Base-by-base conservation (phyloP, 257 asterid genomes). In the Buddleja alternifolia region DNA sequence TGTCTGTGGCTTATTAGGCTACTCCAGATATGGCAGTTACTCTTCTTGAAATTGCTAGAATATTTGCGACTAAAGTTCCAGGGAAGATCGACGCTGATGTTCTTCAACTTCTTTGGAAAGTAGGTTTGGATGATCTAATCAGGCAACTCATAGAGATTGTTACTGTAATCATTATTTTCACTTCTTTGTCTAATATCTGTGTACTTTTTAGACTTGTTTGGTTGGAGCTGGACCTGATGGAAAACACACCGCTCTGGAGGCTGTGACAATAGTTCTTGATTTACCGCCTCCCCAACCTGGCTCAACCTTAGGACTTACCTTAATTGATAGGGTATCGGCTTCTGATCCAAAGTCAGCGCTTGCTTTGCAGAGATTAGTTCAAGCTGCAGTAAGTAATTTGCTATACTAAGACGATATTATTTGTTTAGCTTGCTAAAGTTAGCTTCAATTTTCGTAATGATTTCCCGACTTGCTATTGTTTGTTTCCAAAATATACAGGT, bases 11-110 rank as follows among this genome's bases (percentile, higher is more conserved):
- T 75, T 79, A 24, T 70, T 67, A 94, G 99, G 99, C 99, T 74
- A 91, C 96, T 67, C 99, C 99, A 52, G 99, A 87, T 80, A 94
- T 94, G 99, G 99, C 99, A 17, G 97, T 94, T 68, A 94, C 99
- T 52, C 97, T 94, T 84, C 97, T 94, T 71, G 97, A 94, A 83
- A 88, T 94, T 71, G 99, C 97, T 76, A 81, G 99, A 80, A 69
- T 91, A 69, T 94, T 94, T 81, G 99, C 99, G 4, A 94, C 99
- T 67, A 94, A 94, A 83, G 99, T 86, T 77, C 99, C 99, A 32
- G 99, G 99, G 75, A 94, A 94, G 89, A 87, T 94, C 53, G 99
- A 94, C 71, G 99, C 99, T 66, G 99, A 94, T 78, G 99, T 94
- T 32, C 95, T 94, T 63, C 99, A 94, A 71, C 97, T 94, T 56